Evolutionary conservation across 2,329 filamentous ascomycete species (phyloP).

Genomic region (Gremmenia infestans): DNA sequence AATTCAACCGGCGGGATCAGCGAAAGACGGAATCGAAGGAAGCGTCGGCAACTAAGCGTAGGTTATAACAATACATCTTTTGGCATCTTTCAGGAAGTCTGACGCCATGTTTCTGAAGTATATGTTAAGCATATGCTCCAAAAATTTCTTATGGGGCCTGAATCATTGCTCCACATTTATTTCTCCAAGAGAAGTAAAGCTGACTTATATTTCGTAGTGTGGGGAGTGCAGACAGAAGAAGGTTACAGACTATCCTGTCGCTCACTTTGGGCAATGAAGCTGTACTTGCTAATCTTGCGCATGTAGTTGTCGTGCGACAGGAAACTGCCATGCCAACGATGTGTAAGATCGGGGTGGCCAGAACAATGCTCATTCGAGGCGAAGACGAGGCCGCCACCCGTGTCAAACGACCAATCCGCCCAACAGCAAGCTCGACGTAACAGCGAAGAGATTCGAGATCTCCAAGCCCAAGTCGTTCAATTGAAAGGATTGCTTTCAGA

Average conservation of each 20-base stretch:
- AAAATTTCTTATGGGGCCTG: too few relatives aligned
- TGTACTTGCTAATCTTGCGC: background rate
- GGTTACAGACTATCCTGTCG: background rate
- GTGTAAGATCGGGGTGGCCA: conserved; percentile 5
- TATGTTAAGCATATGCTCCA: too few relatives aligned
- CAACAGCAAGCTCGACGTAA: background rate
- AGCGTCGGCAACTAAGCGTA: conserved; percentile 6
- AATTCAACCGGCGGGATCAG: background rate
- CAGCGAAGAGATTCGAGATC: conserved; percentile 12
- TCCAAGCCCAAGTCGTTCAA: conserved; percentile 6
- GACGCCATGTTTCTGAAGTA: too few relatives aligned
- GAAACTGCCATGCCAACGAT: conserved; percentile 8
- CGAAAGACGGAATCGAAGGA: conserved; percentile 15
- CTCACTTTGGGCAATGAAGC: background rate
- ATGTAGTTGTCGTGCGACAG: conserved; percentile 9
- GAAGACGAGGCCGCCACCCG: background rate
- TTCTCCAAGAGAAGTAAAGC: too few relatives aligned
- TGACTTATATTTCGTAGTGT: background rate
- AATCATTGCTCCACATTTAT: too few relatives aligned
- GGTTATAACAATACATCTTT: too few relatives aligned
- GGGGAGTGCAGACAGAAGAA: conserved; percentile 21
- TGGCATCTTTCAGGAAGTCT: too few relatives aligned
- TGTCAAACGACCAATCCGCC: background rate
- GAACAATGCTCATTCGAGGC: conserved; percentile 9
- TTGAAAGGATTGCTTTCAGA: conserved; percentile 11